Conservation (phyloP, 805 yeast genomes). For the Yamadazyma philogaea region DNA sequence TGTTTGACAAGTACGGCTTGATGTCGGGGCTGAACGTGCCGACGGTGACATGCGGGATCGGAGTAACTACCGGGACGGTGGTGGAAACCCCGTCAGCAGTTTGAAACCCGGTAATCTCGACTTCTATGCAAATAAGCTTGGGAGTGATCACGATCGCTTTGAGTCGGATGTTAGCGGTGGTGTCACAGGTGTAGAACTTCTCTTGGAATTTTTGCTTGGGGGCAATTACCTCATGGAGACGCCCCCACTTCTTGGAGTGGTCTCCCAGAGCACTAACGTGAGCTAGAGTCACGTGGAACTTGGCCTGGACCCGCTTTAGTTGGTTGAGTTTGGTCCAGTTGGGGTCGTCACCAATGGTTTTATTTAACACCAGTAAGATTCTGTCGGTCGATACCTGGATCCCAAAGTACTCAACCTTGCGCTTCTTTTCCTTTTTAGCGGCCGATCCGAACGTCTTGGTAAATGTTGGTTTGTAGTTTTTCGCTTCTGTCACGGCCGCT, state of each 20-base stretch:
- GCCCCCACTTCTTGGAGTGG: slow-evolving; percentile 9
- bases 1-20: slow-evolving; percentile 13
- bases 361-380: slow-evolving; percentile 9
- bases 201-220: slow-evolving; percentile 1
- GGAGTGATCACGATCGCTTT: slow-evolving; percentile 19
- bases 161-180: slow-evolving; percentile 26
- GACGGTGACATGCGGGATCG: slow-evolving; percentile 13
- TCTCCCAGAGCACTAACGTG: slow-evolving; percentile 33
- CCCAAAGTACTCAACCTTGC: slow-evolving; percentile 13
- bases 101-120: slow-evolving; percentile 25
- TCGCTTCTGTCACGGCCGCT: slow-evolving; percentile 51
- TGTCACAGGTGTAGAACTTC: slow-evolving; percentile 17
- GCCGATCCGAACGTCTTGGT: slow-evolving; percentile 31
- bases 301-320: slow-evolving; percentile 44
- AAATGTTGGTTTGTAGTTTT: slow-evolving; percentile 50
- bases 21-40: slow-evolving; percentile 12
- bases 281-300: slow-evolving; percentile 67
- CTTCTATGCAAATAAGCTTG: slow-evolving; percentile 53
- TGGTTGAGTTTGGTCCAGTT: slow-evolving; percentile 12
- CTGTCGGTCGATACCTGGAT: slow-evolving; percentile 6
- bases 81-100: not conserved
- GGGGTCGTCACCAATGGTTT: slow-evolving; percentile 15
- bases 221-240: slow-evolving; percentile 6
- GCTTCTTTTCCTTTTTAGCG: slow-evolving; percentile 10
- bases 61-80: slow-evolving; percentile 7